Evolutionary conservation across 1,139 yeast species (phyloP).

Genomic region (Hyphopichia wangnamkhiaoensis): DNA sequence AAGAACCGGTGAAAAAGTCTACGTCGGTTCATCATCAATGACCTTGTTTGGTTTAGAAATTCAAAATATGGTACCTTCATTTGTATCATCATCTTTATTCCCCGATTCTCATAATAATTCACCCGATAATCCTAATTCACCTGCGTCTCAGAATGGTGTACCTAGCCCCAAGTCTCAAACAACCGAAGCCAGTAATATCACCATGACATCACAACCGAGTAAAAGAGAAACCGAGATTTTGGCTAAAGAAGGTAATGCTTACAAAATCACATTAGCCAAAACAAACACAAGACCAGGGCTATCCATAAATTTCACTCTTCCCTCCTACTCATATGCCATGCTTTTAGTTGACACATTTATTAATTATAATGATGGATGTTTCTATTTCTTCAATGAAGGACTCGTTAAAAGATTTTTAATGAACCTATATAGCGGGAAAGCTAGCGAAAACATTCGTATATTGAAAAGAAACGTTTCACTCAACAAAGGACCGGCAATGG

Average conservation of each 20-base stretch:
- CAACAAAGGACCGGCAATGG: slow-evolving; percentile 34
- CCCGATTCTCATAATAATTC: slow-evolving; percentile 12
- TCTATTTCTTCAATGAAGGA: slow-evolving; percentile 84
- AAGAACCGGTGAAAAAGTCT: slow-evolving; percentile 70
- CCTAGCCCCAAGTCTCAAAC: slow-evolving; percentile 12
- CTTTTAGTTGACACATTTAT: slow-evolving; percentile 73
- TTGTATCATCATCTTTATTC: slow-evolving; percentile 19
- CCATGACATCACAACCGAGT: not conserved
- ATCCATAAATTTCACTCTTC: slow-evolving; percentile 67
- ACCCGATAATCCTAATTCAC: slow-evolving; percentile 14
- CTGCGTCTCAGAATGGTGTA: slow-evolving; percentile 9
- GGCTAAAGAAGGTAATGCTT: slow-evolving; percentile 76
- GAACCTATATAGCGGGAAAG: slow-evolving; percentile 55
- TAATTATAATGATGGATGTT: slow-evolving; percentile 81
- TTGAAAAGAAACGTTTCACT: slow-evolving; percentile 39
- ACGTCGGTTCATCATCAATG: slow-evolving; percentile 82
- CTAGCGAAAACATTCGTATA: slow-evolving; percentile 41
- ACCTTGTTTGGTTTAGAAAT: slow-evolving; percentile 76
- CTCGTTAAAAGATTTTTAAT: slow-evolving; percentile 64
- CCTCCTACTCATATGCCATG: slow-evolving; percentile 78
- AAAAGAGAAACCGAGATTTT: slow-evolving; percentile 48
- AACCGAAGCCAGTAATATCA: slow-evolving; percentile 8
- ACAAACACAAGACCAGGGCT: slow-evolving; percentile 69
- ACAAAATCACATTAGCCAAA: slow-evolving; percentile 65
- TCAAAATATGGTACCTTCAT: slow-evolving; percentile 55